Conservation (phyloP, 1,139 yeast genomes). For the Suhomyces wounanorum region DNA sequence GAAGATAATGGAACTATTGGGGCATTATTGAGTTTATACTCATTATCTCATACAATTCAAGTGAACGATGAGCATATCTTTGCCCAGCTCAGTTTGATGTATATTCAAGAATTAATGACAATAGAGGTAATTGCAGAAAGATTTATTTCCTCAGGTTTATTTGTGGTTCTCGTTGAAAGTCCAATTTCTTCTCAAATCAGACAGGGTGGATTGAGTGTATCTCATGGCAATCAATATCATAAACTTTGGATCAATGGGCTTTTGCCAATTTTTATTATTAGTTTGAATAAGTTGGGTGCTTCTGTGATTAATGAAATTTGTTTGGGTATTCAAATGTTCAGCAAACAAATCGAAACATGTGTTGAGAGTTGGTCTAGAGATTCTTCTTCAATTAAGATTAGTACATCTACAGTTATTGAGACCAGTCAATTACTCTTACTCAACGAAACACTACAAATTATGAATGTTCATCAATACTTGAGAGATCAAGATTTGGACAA, state of each 20-base stretch:
- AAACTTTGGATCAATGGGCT: slow-evolving; percentile 82
- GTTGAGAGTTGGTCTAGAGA: slow-evolving; percentile 71
- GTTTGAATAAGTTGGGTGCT: slow-evolving; percentile 65
- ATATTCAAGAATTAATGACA: slow-evolving; percentile 67
- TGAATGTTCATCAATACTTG: slow-evolving; percentile 50
- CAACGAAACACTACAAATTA: slow-evolving; percentile 55
- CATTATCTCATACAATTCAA: slow-evolving; percentile 65
- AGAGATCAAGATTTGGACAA: slow-evolving; percentile 22
- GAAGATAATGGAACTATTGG: slow-evolving; percentile 62
- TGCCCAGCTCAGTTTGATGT: slow-evolving; percentile 73
- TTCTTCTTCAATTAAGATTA: slow-evolving; percentile 53
- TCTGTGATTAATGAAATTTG: slow-evolving; percentile 66
- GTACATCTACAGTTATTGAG: slow-evolving; percentile 70
- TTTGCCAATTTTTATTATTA: slow-evolving; percentile 62
- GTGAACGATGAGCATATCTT: slow-evolving; percentile 65
- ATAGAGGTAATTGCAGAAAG: slow-evolving; percentile 66
- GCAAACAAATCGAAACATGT: slow-evolving; percentile 64
- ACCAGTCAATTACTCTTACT: slow-evolving; percentile 75
- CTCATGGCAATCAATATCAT: slow-evolving; percentile 56
- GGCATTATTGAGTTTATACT: slow-evolving; percentile 63
- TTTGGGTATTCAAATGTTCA: slow-evolving; percentile 63
- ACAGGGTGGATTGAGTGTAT: slow-evolving; percentile 60
- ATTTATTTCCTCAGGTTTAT: slow-evolving; percentile 64
- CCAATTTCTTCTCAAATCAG: slow-evolving; percentile 69
- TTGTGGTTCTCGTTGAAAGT: slow-evolving; percentile 71